Evolutionary conservation across 2,329 filamentous ascomycete genomes (phyloP), one percentile per base, ranked within the genome.

Genomic region (Ophiostoma perfectum): DNA sequence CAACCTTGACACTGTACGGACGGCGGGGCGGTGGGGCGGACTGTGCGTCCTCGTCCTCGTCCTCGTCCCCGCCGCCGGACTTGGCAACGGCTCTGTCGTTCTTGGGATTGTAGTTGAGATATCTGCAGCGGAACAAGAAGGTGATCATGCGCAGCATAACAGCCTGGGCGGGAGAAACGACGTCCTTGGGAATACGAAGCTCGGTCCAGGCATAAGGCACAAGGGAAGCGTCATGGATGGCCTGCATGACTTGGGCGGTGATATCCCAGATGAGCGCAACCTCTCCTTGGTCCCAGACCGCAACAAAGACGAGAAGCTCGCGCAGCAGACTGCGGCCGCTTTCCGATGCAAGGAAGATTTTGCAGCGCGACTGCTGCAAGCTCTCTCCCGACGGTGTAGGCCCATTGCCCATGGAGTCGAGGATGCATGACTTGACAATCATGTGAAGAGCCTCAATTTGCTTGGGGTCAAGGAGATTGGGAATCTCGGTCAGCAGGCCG

Each of bases 381-480:
- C 94, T 96, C 75, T 92, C 90, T 18, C 89, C 89, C 12, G 84
- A 84, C 9, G 81, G 78, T 62, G 88, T 90, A 7, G 87, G 80
- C 0, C 88, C 87, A 72, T 90, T 89, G 70, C 90, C 91, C 70
- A 86, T 83, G n/a, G 87, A 88, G 74, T 96, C 91, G 36, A 97
- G 87, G 67, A 98, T 96, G 71, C 93, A 96, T 14, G 92, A 93
- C 81, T 97, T 97, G 74, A 98, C 90, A 70, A 97, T 96, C 93
- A 97, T 97, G 68, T 96, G 94, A 67, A 98, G 81, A 5, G 95
- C 93, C 78, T 98, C 94, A 67, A 97, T 97, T 78, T 98, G 94
- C 68, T 93, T 93, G 0, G 94, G 94, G 60, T 96, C 93, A 42
- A 98, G 83, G 49, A 97, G 96, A 72, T 98, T 90, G 42, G 94